phyloP scores from a whole-genome alignment of 2,329 filamentous ascomycete species.

The Ascochyta clinopodiicola region DNA sequence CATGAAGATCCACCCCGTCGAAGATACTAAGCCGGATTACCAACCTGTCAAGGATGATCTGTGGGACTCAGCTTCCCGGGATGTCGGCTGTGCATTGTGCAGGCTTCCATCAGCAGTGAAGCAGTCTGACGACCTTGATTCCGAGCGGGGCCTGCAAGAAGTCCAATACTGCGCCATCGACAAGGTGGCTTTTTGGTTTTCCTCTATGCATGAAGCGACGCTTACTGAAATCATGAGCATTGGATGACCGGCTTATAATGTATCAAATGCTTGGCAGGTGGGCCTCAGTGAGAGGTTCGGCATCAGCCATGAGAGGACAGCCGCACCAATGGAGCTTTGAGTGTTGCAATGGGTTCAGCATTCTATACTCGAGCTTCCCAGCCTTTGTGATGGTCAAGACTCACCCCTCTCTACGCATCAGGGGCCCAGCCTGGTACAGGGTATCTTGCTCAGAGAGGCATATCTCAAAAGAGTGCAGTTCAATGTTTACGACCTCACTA shows the following conservation, averaged over 20 bases:
- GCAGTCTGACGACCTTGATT: slow-evolving; percentile 25
- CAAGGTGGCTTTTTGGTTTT: slow-evolving; percentile 8
- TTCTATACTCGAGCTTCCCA: background rate
- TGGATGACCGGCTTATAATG: slow-evolving; percentile 8
- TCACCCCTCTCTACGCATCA: background rate
- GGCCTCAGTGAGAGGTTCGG: slow-evolving; percentile 6
- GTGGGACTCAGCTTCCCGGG: slow-evolving; percentile 28
- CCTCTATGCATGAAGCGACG: slow-evolving; percentile 5
- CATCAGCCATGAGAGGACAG: slow-evolving; percentile 4
- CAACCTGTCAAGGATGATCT: slow-evolving; percentile 20
- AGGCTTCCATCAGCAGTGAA: slow-evolving; percentile 32
- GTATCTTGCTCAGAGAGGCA: background rate
- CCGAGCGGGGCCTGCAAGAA: slow-evolving; percentile 34
- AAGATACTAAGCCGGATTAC: slow-evolving; percentile 28
- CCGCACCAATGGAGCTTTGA: background rate
- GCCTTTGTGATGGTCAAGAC: background rate
- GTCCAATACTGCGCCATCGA: slow-evolving; percentile 7
- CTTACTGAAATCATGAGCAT: slow-evolving; percentile 18
- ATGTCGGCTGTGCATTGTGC: slow-evolving; percentile 27
- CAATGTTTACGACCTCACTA: slow-evolving; percentile 22
- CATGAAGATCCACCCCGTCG: slow-evolving; percentile 28
- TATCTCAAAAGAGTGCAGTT: background rate
- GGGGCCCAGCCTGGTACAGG: background rate
- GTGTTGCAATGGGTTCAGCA: background rate
- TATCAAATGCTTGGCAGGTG: slow-evolving; percentile 13